Evolutionary conservation across 305 asterid genomes (phyloP).

Genomic region (Solanum hybrid): DNA sequence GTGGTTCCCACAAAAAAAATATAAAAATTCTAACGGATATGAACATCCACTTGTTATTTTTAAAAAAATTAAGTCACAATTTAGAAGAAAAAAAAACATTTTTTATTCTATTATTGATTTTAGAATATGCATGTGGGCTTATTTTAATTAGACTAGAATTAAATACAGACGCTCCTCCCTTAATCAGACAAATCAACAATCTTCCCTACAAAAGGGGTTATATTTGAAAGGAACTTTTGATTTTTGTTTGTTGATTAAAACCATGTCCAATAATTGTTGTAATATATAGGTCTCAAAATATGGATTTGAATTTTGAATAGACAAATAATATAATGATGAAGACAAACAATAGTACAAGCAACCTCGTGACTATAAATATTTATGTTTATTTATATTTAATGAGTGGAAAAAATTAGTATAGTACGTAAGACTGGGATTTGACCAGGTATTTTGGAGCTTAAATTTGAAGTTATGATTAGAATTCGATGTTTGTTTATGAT

Average conservation of each 20-base stretch:
- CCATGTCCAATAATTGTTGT: slow-evolving; percentile 1
- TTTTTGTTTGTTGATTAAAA: slow-evolving; percentile 28
- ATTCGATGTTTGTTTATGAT: neutral
- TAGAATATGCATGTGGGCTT: slow-evolving; percentile 15
- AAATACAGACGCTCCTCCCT: slow-evolving; percentile 1
- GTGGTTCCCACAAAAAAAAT: slow-evolving; percentile 27
- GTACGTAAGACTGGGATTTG: neutral
- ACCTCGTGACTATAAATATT: neutral
- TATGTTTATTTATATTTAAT: neutral
- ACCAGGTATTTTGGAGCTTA: neutral
- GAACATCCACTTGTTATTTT: neutral
- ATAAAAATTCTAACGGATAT: neutral
- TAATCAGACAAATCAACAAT: slow-evolving; percentile 5
- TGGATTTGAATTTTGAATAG: neutral
- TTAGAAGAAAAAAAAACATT: neutral
- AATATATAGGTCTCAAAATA: neutral
- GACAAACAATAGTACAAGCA: slow-evolving; percentile 25
- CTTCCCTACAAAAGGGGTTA: neutral
- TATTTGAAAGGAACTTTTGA: slow-evolving; percentile 8
- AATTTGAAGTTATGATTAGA: neutral
- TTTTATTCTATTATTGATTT: neutral
- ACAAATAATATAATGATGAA: neutral
- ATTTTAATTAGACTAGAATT: slow-evolving; percentile 16
- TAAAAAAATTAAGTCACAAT: neutral
- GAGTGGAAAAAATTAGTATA: neutral